A percentile compares a stretch with the other conserved stretches of the same genome.
Evolutionary conservation across 768 basidiomycete species (phyloP).

Genomic region (Phanerochaete sordida): DNA sequence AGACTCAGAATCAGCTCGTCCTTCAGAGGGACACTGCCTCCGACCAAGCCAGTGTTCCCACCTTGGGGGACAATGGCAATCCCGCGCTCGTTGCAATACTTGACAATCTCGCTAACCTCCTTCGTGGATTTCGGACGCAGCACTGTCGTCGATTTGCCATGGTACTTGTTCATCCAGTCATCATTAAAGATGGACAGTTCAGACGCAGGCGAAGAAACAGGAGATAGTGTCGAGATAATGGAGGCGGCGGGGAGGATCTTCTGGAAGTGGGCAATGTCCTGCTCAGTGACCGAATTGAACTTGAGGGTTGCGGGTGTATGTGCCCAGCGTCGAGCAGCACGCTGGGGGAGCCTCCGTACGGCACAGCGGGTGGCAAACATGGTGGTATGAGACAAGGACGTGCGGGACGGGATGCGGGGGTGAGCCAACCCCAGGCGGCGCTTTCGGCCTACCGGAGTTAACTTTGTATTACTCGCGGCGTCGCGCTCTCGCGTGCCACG

Average conservation of each 20-base stretch:
- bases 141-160: slow-evolving; percentile 79
- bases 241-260: slow-evolving; percentile 58
- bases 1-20: slow-evolving; percentile 88
- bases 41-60: slow-evolving; percentile 97
- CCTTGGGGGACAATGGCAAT: slow-evolving; percentile 97
- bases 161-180: slow-evolving; percentile 97
- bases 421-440: neutral
- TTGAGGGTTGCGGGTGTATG: neutral
- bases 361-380: slow-evolving; percentile 16
- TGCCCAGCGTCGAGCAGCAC: neutral
- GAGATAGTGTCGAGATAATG: slow-evolving; percentile 65
- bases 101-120: slow-evolving; percentile 86
- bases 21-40: slow-evolving; percentile 84
- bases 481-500: neutral
- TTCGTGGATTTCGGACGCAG: slow-evolving; percentile 84
- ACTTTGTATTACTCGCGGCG: neutral
- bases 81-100: slow-evolving; percentile 75
- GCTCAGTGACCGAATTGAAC: slow-evolving; percentile 39
- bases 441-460: neutral
- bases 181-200: slow-evolving; percentile 80
- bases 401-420: neutral
- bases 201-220: slow-evolving; percentile 40
- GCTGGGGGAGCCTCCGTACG: slow-evolving; percentile 9
- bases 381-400: neutral
- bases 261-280: slow-evolving; percentile 68